phyloP scores from a whole-genome alignment of 305 asterid species.

The Solanum chacoense region DNA sequence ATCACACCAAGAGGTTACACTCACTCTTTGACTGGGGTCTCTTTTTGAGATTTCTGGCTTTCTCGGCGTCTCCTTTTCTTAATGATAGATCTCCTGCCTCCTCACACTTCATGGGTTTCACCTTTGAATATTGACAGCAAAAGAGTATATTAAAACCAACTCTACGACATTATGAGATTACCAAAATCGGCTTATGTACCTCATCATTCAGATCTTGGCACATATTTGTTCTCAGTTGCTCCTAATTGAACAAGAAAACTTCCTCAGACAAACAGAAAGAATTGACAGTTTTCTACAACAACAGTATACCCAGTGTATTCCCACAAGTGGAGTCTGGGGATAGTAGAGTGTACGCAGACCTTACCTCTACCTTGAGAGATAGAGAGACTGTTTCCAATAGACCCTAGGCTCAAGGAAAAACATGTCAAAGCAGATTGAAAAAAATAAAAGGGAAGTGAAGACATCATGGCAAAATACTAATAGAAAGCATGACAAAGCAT shows the following conservation, averaged over 20 bases:
- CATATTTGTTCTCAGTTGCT: background rate
- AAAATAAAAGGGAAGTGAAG: background rate
- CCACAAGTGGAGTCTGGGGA: background rate
- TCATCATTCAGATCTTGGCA: conserved; percentile 1
- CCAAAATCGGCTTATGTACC: conserved; percentile 13
- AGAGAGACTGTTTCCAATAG: background rate
- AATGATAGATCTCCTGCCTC: conserved; percentile 15
- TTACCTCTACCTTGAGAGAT: background rate
- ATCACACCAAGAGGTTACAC: conserved; percentile 8
- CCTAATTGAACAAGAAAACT: background rate
- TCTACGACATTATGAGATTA: background rate
- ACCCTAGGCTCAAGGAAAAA: background rate
- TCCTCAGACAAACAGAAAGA: background rate
- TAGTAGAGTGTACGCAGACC: background rate
- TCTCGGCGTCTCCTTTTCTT: conserved; percentile 19
- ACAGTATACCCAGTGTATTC: background rate
- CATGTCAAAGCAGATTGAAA: background rate
- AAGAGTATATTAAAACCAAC: conserved; percentile 1
- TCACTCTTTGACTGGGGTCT: conserved; percentile 30
- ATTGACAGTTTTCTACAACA: background rate
- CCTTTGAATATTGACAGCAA: conserved; percentile 17
- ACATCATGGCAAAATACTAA: background rate
- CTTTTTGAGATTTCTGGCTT: conserved; percentile 16
- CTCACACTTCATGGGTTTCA: conserved; percentile 17
- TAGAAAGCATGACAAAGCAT: background rate